These are phyloP conservation scores for Aphanomyces euteiches DNA, from an alignment of 352 stramenopile species.

Conservation along the genomic window DNA sequence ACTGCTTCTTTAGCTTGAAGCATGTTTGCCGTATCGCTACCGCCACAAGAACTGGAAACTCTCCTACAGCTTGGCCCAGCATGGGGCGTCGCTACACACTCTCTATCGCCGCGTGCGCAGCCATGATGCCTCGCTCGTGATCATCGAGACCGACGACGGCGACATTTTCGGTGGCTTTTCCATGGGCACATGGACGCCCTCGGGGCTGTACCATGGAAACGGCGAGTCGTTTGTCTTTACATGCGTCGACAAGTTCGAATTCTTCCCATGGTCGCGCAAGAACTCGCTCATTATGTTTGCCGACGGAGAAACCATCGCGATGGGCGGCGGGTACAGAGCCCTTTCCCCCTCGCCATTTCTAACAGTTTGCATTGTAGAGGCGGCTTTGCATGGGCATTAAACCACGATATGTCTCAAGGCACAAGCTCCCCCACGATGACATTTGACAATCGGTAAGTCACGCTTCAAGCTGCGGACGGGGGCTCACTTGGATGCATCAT, in stretches of 20 bases:
- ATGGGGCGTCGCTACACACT: constrained; percentile 62
- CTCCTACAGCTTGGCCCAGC: constrained; percentile 39
- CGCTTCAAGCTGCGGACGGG: no score
- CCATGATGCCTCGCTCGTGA: constrained; percentile 46
- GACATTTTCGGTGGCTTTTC: constrained; percentile 70
- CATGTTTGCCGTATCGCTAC: constrained; percentile 47
- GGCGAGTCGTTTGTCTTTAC: constrained; percentile 75
- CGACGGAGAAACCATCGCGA: constrained; percentile 61
- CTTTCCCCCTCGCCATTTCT: constrained; percentile 2
- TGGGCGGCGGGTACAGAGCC: constrained; percentile 57
- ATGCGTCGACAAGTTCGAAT: constrained; percentile 50
- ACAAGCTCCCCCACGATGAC: constrained; percentile 48
- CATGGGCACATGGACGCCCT: constrained; percentile 45
- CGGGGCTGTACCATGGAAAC: constrained; percentile 60
- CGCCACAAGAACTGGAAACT: constrained; percentile 62
- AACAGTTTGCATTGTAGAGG: constrained; percentile 33
- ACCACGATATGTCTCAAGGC: constrained; percentile 59
- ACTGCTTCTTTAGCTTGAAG: constrained; percentile 41
- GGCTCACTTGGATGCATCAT: no score
- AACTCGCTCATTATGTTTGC: constrained; percentile 73
- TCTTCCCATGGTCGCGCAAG: constrained; percentile 57
- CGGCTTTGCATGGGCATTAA: constrained; percentile 66
- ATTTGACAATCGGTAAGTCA: constrained; percentile 51
- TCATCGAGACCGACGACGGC: constrained; percentile 58
- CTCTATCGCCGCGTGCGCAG: constrained; percentile 46